phyloP scores from a whole-genome alignment of 2,329 filamentous ascomycete genomes.

The Waltergamsia citrina region DNA sequence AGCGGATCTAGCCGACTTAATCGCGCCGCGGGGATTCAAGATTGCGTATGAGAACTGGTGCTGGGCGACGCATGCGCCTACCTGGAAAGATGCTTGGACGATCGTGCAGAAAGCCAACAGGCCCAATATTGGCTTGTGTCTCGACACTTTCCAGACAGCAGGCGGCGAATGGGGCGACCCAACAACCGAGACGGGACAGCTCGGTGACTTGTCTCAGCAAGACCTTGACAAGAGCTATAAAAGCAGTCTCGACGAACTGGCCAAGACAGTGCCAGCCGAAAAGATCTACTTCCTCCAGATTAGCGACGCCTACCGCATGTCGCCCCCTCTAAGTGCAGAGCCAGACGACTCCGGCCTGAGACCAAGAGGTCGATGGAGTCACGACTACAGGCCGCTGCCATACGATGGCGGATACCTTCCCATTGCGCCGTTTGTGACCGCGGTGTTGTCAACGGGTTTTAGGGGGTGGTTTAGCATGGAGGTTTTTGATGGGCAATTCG shows the following conservation, averaged over 20 bases:
- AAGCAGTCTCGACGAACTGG: conserved; percentile 45
- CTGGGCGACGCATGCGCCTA: conserved; percentile 62
- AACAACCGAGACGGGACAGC: conserved; percentile 30
- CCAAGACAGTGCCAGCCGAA: conserved; percentile 47
- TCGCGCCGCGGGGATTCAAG: conserved; percentile 44
- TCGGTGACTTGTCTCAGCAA: background rate
- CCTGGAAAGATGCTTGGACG: conserved; percentile 61
- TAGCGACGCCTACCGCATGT: conserved; percentile 60
- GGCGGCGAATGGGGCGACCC: conserved; percentile 69
- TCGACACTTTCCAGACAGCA: conserved; percentile 70
- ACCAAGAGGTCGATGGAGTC: conserved; percentile 60
- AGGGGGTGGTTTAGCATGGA: conserved; percentile 37
- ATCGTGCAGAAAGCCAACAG: too few relatives aligned
- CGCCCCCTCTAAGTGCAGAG: conserved; percentile 39
- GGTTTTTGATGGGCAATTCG: conserved; percentile 29
- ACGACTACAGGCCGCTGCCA: conserved; percentile 59
- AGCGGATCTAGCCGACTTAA: conserved; percentile 51
- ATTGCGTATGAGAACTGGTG: conserved; percentile 79
- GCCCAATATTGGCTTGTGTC: conserved; percentile 59
- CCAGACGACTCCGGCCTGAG: conserved; percentile 41
- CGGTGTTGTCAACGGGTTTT: conserved; percentile 9
- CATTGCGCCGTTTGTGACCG: conserved; percentile 33
- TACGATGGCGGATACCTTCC: conserved; percentile 65
- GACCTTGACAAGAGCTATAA: conserved; percentile 44
- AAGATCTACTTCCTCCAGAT: conserved; percentile 72